These are phyloP conservation scores for Globisporangium nunn DNA, from an alignment of 352 stramenopile genomes.

Conservation along the genomic window DNA sequence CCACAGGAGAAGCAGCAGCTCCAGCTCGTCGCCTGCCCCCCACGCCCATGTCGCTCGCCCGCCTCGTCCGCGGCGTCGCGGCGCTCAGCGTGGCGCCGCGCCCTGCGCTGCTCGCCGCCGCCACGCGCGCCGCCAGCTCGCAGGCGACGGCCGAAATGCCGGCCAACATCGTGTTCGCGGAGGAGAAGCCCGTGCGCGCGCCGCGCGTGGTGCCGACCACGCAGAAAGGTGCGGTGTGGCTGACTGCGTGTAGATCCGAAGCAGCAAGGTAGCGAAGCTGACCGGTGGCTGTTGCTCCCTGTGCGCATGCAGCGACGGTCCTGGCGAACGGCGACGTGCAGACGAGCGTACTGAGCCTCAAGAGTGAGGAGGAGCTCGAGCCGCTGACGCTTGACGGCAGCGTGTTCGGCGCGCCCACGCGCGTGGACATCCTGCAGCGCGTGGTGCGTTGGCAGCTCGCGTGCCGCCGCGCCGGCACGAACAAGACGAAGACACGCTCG, in stretches of 20 bases:
- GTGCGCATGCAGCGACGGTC: constrained; percentile 26
- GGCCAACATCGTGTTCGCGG: constrained; percentile 61
- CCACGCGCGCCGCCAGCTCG: constrained; percentile 18
- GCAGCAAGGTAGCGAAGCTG: too few species aligned
- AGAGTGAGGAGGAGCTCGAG: constrained; percentile 30
- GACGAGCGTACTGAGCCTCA: constrained; percentile 61
- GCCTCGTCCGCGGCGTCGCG: constrained; percentile 48
- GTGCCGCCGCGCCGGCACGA: constrained; percentile 74
- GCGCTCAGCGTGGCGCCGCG: constrained; percentile 31
- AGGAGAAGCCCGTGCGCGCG: constrained; percentile 59
- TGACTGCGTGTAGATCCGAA: background rate
- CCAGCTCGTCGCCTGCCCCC: background rate
- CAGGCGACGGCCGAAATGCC: constrained; percentile 26
- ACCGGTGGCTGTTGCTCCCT: too few species aligned
- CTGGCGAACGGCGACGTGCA: constrained; percentile 48
- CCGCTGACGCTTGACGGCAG: constrained; percentile 53
- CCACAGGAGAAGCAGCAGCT: background rate
- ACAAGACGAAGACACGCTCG: constrained; percentile 86
- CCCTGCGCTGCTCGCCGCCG: constrained; percentile 16
- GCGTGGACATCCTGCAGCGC: constrained; percentile 83
- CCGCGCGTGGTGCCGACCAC: constrained; percentile 60
- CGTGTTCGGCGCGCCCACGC: constrained; percentile 70
- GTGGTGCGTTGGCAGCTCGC: constrained; percentile 86
- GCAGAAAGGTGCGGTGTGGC: constrained; percentile 27
- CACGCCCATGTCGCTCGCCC: constrained; percentile 25